Evolutionary conservation across 2,329 filamentous ascomycete genomes (phyloP).

Genomic region (Drechslerella coelobrocha): DNA sequence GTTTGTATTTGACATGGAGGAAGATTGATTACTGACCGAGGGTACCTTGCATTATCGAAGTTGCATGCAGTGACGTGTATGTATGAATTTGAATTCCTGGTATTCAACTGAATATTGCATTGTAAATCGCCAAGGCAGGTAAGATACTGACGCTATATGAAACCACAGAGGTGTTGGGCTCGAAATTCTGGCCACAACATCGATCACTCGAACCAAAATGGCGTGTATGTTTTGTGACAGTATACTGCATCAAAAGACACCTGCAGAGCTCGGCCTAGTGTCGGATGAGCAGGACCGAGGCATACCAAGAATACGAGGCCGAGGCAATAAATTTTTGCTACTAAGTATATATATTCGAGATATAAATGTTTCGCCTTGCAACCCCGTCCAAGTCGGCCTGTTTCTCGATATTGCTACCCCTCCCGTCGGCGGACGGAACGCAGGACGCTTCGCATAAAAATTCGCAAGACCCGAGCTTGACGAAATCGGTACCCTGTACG

Average conservation of each 20-base stretch:
- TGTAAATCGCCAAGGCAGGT: not conserved
- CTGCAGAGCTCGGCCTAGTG: conserved; percentile 2
- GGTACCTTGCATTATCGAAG: too few species aligned
- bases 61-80: not conserved
- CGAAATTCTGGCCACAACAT: not conserved
- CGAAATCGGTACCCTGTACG: not conserved
- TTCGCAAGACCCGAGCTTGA: conserved; percentile 5
- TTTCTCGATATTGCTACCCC: conserved; percentile 1
- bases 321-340: not conserved
- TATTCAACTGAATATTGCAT: not conserved
- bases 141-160: conserved; percentile 2
- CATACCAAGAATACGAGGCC: not conserved
- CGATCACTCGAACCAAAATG: not conserved
- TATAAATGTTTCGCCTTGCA: conserved; percentile 27
- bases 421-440: conserved; percentile 21
- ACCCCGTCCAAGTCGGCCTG: conserved; percentile 1
- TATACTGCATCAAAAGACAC: not conserved
- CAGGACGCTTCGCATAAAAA: conserved; percentile 15
- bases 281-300: not conserved
- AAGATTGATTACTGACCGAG: too few species aligned
- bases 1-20: too few species aligned
- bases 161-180: not conserved
- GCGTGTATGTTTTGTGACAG: not conserved
- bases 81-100: not conserved
- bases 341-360: conserved; percentile 17